phyloP scores from a whole-genome alignment of 2,329 filamentous ascomycete genomes.

The Xylaria sp. region DNA sequence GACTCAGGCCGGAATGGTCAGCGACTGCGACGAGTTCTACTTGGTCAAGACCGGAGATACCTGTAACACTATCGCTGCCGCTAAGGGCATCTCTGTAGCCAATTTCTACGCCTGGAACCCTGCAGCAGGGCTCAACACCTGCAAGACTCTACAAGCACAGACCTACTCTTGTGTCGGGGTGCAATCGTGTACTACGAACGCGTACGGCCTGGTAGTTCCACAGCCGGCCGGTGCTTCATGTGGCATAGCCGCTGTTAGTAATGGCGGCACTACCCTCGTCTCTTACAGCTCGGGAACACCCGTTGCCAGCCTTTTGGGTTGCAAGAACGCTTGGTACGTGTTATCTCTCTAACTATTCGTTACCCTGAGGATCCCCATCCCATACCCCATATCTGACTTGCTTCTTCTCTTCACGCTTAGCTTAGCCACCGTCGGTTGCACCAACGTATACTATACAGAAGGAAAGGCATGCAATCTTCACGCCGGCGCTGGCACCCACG shows the following conservation, averaged over 20 bases:
- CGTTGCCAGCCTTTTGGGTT: background rate
- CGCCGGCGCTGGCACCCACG: background rate
- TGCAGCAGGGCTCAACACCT: conserved; percentile 4
- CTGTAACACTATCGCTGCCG: background rate
- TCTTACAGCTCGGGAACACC: background rate
- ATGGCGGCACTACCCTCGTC: background rate
- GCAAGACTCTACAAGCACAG: background rate
- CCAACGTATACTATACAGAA: conserved; percentile 3
- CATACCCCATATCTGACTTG: background rate
- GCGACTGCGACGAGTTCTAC: background rate
- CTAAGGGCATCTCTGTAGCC: background rate
- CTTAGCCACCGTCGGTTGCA: background rate
- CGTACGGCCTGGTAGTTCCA: background rate
- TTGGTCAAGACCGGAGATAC: background rate
- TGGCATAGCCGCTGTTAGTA: background rate
- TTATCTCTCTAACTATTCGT: background rate
- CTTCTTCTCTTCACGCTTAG: background rate
- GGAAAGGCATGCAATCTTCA: conserved; percentile 6
- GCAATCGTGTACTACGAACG: background rate
- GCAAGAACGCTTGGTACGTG: conserved; percentile 1
- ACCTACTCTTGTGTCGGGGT: conserved; percentile 1
- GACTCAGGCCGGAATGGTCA: background rate
- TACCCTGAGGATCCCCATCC: background rate
- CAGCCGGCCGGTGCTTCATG: background rate
- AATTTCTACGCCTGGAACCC: conserved; percentile 23